Percentiles rank a stretch among this genome's conserved stretches.
These are phyloP conservation scores for Aegilops longissima DNA, from an alignment of 176 grass and related monocot species.

Conservation along the genomic window DNA sequence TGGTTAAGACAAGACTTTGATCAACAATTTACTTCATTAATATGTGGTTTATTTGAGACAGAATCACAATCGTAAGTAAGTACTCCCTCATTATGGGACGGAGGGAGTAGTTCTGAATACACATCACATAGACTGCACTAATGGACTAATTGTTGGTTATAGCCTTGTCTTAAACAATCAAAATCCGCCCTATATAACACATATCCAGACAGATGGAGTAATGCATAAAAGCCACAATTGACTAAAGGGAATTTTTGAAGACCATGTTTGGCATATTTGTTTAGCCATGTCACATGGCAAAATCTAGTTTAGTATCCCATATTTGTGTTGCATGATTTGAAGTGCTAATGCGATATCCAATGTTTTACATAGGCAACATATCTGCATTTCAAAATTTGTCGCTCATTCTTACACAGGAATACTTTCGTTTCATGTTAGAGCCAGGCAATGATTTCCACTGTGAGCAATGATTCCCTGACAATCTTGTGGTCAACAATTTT, in stretches of 20 bases:
- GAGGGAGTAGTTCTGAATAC: neutral
- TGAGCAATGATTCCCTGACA: neutral
- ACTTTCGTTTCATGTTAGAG: neutral
- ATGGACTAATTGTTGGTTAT: neutral
- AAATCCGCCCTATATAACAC: too few species aligned
- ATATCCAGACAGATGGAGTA: neutral
- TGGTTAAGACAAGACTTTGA: neutral
- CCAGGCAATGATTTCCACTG: neutral
- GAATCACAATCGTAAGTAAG: neutral
- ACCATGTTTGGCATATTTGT: neutral
- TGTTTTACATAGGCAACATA: neutral
- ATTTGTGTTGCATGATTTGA: neutral
- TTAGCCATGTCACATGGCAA: neutral
- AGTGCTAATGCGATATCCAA: neutral
- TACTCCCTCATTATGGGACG: too few species aligned
- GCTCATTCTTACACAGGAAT: neutral
- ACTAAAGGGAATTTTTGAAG: neutral
- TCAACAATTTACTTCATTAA: neutral
- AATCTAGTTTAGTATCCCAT: neutral
- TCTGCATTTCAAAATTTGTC: neutral
- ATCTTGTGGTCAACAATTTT: neutral
- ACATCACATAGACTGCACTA: too few species aligned
- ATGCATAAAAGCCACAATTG: neutral
- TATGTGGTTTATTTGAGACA: neutral
- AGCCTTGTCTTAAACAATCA: neutral